A percentile compares a stretch with the other conserved stretches of the same genome.
phyloP scores from a whole-genome alignment of 1,139 yeast genomes.

The Pneumocystis wakefieldiae region DNA sequence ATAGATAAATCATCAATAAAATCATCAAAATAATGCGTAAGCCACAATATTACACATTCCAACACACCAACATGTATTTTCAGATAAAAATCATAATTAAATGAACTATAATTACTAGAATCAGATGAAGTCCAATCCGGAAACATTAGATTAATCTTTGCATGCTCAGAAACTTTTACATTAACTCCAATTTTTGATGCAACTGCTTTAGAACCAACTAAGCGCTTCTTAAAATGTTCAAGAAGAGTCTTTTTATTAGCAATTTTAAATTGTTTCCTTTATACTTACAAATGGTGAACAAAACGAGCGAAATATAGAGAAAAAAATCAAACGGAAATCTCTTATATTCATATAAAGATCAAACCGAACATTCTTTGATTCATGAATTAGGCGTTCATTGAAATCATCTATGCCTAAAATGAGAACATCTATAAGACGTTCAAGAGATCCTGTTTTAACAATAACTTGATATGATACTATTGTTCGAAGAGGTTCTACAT shows the following conservation, averaged over 20 bases:
- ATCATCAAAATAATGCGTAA: slow-evolving; percentile 59
- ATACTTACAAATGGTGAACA: slow-evolving; percentile 33
- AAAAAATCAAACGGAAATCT: slow-evolving; percentile 45
- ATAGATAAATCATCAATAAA: slow-evolving; percentile 55
- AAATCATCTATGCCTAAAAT: slow-evolving; percentile 49
- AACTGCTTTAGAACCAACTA: slow-evolving; percentile 45
- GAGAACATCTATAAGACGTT: slow-evolving; percentile 44
- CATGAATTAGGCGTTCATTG: slow-evolving; percentile 22
- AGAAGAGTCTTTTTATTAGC: slow-evolving; percentile 23
- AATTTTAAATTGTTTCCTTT: neutral
- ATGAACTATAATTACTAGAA: slow-evolving; percentile 19
- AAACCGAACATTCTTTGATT: slow-evolving; percentile 3
- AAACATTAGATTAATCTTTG: slow-evolving; percentile 3
- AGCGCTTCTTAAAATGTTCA: slow-evolving; percentile 37
- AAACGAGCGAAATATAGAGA: slow-evolving; percentile 50
- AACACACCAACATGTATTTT: slow-evolving; percentile 70
- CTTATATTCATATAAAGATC: slow-evolving; percentile 43
- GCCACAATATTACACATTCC: slow-evolving; percentile 59
- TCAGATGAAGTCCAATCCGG: slow-evolving; percentile 33
- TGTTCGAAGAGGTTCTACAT: slow-evolving; percentile 19
- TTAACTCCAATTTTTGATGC: slow-evolving; percentile 32
- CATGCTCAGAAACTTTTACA: neutral
- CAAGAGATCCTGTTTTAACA: slow-evolving; percentile 46
- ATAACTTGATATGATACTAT: slow-evolving; percentile 26
- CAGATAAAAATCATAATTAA: slow-evolving; percentile 37